Evolutionary conservation across 192 early-diverging fungal species (phyloP), one percentile per base, ranked within the genome.

Genomic region (Spizellomyces sp.): DNA sequence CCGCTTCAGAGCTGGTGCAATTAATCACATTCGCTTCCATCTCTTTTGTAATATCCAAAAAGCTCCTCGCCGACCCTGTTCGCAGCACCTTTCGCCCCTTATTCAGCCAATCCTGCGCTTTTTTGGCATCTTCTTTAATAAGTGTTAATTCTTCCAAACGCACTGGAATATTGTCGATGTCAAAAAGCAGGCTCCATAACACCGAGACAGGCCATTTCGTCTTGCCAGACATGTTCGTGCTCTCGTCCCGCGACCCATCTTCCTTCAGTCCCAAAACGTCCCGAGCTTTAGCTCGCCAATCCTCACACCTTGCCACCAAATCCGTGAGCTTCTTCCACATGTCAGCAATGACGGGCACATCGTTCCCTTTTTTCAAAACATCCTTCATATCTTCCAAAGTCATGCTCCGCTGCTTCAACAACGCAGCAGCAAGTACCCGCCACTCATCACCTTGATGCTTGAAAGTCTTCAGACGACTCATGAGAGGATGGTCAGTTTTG

Each of bases 31-130:
- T 55, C 43, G 42, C 45, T 6, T 61, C 59, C n/a, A 69, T 5
- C 19, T 77, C 76, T 2, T 21, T 9, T 8, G 73, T 36, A 14
- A 77, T 45, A 22, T 72, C 70, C 19, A 70, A 45, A 41, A 45
- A 46, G 8, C 74, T n/a, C 44, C 62, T 66, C 45, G 21, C 55
- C 57, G 19, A n/a, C 6, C 62, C 50, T 7, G 48, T 66, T 17
- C 58, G 70, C 41, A 80, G 50, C 55, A 75, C 36, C 4, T 58
- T 44, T 6, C 58, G 50, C 6, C 44, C 17, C 63, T 50, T n/a
- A 6, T 45, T 50, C n/a, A 54, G 58, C 76, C 76, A 81, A 14
- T 76, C 73, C n/a, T 48, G 71, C 5, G 66, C 68, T 45, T 73
- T 74, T 44, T 74, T 58, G 0, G 74, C 47, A 41, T 70, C 66